Evolutionary conservation across 345 rosid genomes (phyloP).

Genomic region (Dipteronia dyeriana): DNA sequence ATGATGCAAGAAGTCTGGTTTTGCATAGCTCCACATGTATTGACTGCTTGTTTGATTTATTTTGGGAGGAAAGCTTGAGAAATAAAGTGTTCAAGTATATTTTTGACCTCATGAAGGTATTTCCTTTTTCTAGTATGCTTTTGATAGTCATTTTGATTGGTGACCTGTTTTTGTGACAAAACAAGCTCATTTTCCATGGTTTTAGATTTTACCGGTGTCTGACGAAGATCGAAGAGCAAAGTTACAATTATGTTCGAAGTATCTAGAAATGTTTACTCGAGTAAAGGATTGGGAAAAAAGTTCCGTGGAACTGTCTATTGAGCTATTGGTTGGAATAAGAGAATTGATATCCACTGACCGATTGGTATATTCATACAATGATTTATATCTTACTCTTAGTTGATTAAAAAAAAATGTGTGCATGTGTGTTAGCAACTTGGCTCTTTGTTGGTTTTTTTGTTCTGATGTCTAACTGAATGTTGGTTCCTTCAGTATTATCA

Average conservation of each 20-base stretch:
- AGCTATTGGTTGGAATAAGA: constrained; percentile 81
- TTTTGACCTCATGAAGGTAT: constrained; percentile 88
- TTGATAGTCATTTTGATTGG: constrained; percentile 7
- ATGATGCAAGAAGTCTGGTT: constrained; percentile 60
- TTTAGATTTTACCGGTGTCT: constrained; percentile 58
- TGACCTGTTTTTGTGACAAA: constrained; percentile 15
- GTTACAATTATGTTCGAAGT: constrained; percentile 78
- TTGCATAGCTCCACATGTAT: constrained; percentile 60
- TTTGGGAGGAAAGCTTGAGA: constrained; percentile 83
- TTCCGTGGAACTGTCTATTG: constrained; percentile 64
- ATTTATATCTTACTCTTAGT: constrained; percentile 14
- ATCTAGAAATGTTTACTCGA: constrained; percentile 84
- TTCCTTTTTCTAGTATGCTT: constrained; percentile 8
- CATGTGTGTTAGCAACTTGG: constrained; percentile 17
- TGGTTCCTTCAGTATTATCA: constrained; percentile 75
- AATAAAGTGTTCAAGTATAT: constrained; percentile 58
- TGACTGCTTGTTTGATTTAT: constrained; percentile 83
- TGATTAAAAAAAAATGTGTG: not conserved
- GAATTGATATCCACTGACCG: constrained; percentile 64
- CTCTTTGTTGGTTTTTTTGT: constrained; percentile 16
- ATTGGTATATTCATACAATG: constrained; percentile 43
- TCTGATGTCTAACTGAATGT: constrained; percentile 22
- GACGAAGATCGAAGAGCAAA: constrained; percentile 70
- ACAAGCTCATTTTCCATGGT: constrained; percentile 6
- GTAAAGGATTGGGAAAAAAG: constrained; percentile 73